A percentile compares a stretch with the other conserved stretches of the same genome.
Evolutionary conservation across 768 basidiomycete genomes (phyloP).

Genomic region (Phlebiopsis flavidoalba): DNA sequence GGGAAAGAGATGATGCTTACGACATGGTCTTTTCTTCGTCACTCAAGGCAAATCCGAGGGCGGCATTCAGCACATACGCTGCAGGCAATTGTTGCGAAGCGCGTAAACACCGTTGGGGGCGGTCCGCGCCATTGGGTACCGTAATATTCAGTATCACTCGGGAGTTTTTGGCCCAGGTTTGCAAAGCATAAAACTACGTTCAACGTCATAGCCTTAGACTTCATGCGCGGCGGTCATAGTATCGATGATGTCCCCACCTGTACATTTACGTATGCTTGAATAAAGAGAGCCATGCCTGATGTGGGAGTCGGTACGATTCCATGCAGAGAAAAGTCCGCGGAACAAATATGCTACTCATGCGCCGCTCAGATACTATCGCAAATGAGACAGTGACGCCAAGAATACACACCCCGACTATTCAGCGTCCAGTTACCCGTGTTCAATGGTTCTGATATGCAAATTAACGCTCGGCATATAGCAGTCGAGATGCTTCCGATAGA

Average conservation of each 20-base stretch:
- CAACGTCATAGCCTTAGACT: not conserved
- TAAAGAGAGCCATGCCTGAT: not conserved
- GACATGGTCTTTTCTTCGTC: too few species aligned
- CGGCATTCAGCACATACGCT: not conserved
- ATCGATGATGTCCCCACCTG: not conserved
- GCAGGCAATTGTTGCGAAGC: not conserved
- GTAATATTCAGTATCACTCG: not conserved
- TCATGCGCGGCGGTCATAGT: not conserved
- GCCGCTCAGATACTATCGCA: too few species aligned
- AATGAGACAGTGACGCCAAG: too few species aligned
- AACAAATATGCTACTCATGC: not conserved
- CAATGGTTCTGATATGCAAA: too few species aligned
- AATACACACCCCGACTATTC: too few species aligned
- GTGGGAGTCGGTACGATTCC: not conserved
- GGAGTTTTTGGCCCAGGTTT: not conserved
- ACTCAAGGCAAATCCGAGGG: not conserved
- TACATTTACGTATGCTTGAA: not conserved
- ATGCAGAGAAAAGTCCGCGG: not conserved
- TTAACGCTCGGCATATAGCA: too few species aligned
- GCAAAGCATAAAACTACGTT: not conserved
- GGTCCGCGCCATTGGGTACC: not conserved
- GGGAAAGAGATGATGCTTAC: too few species aligned
- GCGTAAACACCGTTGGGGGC: not conserved
- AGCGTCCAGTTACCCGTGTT: too few species aligned
- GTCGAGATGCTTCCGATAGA: too few species aligned